Percentiles rank a stretch among this genome's conserved stretches.
phyloP scores from a whole-genome alignment of 2,329 filamentous ascomycete genomes.

The Pseudopyrenochaeta lycopersici region DNA sequence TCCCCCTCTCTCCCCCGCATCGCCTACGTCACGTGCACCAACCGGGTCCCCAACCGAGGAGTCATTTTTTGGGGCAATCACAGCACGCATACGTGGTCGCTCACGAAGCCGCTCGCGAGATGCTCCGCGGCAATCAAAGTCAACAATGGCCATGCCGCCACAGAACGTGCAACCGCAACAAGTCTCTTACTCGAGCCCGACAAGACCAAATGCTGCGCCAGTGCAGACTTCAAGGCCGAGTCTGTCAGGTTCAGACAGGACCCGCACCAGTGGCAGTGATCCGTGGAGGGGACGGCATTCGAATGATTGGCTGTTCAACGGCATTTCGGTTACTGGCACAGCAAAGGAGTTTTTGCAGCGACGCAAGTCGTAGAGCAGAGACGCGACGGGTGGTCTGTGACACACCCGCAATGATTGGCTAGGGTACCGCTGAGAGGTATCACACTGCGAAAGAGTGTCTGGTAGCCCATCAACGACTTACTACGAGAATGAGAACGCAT shows the following conservation, averaged over 20 bases:
- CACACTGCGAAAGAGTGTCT: slow-evolving; percentile 29
- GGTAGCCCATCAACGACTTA: slow-evolving; percentile 22
- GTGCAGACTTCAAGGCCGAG: slow-evolving; percentile 34
- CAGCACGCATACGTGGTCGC: slow-evolving; percentile 42
- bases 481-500: slow-evolving; percentile 12
- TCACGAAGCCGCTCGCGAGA: slow-evolving; percentile 44
- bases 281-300: slow-evolving; percentile 49
- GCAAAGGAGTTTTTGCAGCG: slow-evolving; percentile 41
- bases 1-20: slow-evolving; percentile 26
- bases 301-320: slow-evolving; percentile 51
- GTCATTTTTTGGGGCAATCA: slow-evolving; percentile 49
- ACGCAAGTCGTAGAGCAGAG: slow-evolving; percentile 25
- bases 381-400: neutral
- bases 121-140: slow-evolving; percentile 38
- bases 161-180: slow-evolving; percentile 22
- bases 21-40: slow-evolving; percentile 27
- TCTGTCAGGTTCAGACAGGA: slow-evolving; percentile 31
- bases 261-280: slow-evolving; percentile 44
- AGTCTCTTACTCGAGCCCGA: slow-evolving; percentile 21
- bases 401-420: neutral
- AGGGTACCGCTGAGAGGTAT: slow-evolving; percentile 28
- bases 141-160: slow-evolving; percentile 42
- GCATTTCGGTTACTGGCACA: slow-evolving; percentile 48
- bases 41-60: slow-evolving; percentile 37
- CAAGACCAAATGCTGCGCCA: slow-evolving; percentile 7